Base-by-base conservation (phyloP, 2,329 filamentous ascomycete species). In the Lithohypha guttulata region DNA sequence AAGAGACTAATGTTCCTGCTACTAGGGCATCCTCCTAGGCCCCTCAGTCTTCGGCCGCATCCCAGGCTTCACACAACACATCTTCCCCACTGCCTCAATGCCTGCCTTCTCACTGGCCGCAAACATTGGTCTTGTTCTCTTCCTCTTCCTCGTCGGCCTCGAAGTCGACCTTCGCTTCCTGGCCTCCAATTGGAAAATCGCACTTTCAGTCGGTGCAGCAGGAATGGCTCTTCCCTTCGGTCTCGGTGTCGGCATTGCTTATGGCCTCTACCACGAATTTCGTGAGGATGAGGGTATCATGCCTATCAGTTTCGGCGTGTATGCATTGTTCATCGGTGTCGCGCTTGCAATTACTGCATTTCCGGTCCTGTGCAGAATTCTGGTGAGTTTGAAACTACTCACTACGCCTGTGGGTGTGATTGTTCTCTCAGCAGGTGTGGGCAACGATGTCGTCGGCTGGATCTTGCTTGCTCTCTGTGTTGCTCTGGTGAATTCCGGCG, bases 371-470 rank as follows among this genome's bases (percentile, higher is more conserved):
- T 95, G 89, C 55, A 83, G 89, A 58, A 96, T 96, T 49, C 65
- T 96, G 48, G 89, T 85, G 0, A 87, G 94, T 59, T 68, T 96
- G 38, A 91, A 94, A 52, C 68, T 96, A 34, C 76, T 96, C 3
- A 66, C 73, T 39, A 91, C 85, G 2, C 74, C 80, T 1, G 87
- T 94, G 4, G 87, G 87, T 54, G 75, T 94, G 23, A 93, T 93
- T 25, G 83, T 87, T 2, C 70, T 95, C 6, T 86, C 87, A 2
- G 87, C 87, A 4, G 89, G 89, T 36, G 86, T 95, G 10, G 85
- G 84, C 1, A 95, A 96, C 56, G 89, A 96, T 55, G 85, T 91
- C 11, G 76, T 81, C 3, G 84, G 84, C 42, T 96, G 89, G 89
- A 80, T 95, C 48, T 68, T 96, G 11, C 77, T 96, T 17, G 89